Evolutionary conservation across 2,329 filamentous ascomycete genomes (phyloP), one percentile per base, ranked within the genome.

Genomic region (Seiridium cupressi): DNA sequence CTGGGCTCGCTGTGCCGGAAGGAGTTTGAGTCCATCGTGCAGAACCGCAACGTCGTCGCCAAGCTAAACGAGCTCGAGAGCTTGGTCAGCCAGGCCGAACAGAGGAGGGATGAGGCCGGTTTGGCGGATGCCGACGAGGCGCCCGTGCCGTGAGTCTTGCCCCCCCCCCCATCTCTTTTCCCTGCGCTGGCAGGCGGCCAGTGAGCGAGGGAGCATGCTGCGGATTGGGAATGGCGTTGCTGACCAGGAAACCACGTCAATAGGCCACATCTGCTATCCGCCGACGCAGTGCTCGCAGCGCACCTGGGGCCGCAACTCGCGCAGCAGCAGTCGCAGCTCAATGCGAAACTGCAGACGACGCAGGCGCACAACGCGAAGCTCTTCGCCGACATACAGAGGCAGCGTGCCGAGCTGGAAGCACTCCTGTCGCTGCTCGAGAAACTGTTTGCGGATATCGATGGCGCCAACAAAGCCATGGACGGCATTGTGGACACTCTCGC

Each of bases 41-140:
- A 74, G 18, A 74, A 77, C 61, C 74, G 85, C 61, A 75, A 79
- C 49, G 85, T 88, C 10, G 79, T 89, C 2, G 74, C 76, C 44
- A 81, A 81, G 61, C 76, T 89, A 8, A 89, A 89, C 69, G 80
- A 84, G 69, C 77, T 88, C 5, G 86, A 89, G 67, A 73, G 65
- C 34, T 76, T 89, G 11, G 77, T 86, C 55, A 75, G 72, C 59
- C 82, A 84, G 57, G 86, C 85, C 4, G 74, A 72, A 54, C 63
- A 65, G 57, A 71, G 79, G 60, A 70, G 76, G 53, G 66, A 72
- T 47, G 70, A 74, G 34, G 70, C 74, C 32, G 62, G 64, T 55
- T 58, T 58, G 53, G 65, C 61, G 57, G 58, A 60, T 34, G 54
- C 58, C 55, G 58, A 65, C 10, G 69, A 66, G 5, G 63, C 73